phyloP scores from a whole-genome alignment of 106 monocot species.

The Platanthera guangdongensis region DNA sequence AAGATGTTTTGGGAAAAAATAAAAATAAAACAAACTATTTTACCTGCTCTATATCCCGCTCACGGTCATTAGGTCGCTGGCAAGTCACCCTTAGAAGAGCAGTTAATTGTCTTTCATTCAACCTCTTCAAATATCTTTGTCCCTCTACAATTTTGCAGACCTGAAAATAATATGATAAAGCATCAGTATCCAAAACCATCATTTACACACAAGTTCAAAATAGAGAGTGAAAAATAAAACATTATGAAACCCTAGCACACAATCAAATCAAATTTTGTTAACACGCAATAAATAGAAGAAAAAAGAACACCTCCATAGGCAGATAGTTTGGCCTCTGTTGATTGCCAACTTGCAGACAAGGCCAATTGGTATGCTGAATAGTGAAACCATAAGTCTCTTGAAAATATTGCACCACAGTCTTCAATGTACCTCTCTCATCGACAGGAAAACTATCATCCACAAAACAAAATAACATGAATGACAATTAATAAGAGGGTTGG shows the following conservation, averaged over 20 bases:
- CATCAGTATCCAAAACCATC: neutral
- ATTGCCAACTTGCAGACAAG: conserved; percentile 66
- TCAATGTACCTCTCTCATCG: conserved; percentile 37
- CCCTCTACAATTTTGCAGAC: conserved; percentile 54
- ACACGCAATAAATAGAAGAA: neutral
- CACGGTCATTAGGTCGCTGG: conserved; percentile 43
- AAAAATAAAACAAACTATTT: neutral
- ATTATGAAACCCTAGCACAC: neutral
- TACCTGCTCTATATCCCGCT: conserved; percentile 47
- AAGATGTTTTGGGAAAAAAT: too few species aligned
- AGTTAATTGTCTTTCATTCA: conserved; percentile 59
- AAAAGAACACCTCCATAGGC: conserved; percentile 62
- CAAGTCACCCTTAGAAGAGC: conserved; percentile 42
- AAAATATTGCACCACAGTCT: conserved; percentile 61
- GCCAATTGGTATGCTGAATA: conserved; percentile 46
- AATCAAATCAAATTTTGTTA: neutral
- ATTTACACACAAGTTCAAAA: neutral
- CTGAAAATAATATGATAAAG: conserved; percentile 12
- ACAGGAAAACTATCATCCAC: conserved; percentile 34
- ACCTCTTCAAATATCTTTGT: conserved; percentile 49
- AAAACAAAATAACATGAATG: neutral
- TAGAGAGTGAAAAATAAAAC: neutral
- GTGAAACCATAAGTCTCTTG: conserved; percentile 52
- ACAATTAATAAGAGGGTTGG: neutral
- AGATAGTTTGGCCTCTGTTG: conserved; percentile 57